phyloP scores from a whole-genome alignment of 192 early-diverging fungal species.

The Linderina pennispora region DNA sequence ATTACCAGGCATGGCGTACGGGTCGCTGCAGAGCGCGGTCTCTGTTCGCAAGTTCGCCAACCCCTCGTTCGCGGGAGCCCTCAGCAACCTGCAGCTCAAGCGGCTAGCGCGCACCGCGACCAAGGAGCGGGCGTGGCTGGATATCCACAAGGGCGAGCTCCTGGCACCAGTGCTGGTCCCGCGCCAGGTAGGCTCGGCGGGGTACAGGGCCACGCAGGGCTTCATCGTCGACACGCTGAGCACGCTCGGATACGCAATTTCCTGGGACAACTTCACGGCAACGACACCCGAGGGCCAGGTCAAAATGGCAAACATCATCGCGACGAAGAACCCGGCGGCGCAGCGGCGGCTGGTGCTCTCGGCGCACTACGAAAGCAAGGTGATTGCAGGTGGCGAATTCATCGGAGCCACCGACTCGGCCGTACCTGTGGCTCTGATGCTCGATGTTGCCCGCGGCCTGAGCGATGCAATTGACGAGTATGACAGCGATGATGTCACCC shows the following conservation, averaged over 20 bases:
- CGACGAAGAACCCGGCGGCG: conserved; percentile 76
- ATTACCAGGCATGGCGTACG: neutral
- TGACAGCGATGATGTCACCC: conserved; percentile 44
- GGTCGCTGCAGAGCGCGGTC: conserved; percentile 4
- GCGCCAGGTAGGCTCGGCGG: conserved; percentile 72
- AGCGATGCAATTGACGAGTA: conserved; percentile 52
- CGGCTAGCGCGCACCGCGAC: conserved; percentile 8
- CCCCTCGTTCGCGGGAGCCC: conserved; percentile 17
- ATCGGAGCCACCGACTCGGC: conserved; percentile 90
- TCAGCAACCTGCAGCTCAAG: conserved; percentile 26
- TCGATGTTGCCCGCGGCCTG: conserved; percentile 74
- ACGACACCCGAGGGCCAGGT: conserved; percentile 72
- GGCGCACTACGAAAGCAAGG: conserved; percentile 93
- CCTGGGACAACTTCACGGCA: conserved; percentile 72
- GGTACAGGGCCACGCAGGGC: conserved; percentile 60
- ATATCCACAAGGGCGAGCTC: conserved; percentile 48
- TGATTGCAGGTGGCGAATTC: conserved; percentile 59
- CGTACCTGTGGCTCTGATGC: conserved; percentile 81
- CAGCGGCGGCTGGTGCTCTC: conserved; percentile 71
- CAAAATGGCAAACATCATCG: conserved; percentile 82
- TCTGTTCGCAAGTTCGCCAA: conserved; percentile 23
- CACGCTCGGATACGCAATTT: conserved; percentile 71
- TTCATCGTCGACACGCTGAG: conserved; percentile 63
- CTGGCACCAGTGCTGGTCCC: conserved; percentile 70
- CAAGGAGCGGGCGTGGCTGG: conserved; percentile 24